Base-by-base conservation (phyloP, 805 yeast species). In the Teunomyces funiuensis region DNA sequence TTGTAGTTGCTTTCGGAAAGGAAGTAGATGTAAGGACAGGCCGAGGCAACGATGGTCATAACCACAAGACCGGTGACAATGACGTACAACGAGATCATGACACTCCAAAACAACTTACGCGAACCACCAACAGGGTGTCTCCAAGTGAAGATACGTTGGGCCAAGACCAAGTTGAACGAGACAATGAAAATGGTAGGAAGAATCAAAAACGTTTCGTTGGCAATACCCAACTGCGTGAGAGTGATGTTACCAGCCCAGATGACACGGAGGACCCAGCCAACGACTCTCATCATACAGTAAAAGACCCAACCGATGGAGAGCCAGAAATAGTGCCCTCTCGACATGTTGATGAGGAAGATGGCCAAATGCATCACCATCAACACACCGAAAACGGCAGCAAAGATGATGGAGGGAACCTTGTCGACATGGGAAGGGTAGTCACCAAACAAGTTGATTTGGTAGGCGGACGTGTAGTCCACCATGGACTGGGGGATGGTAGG, bases 131-230 rank as follows among this genome's bases (percentile, higher is more conserved):
- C 80, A 6, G 91, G 90, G 55, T 85, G 90, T 57, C 83, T 70
- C 86, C 88, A 83, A 5, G 88, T 82, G 61, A 83, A 82, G 16
- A 84, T 65, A 57, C 91, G 75, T 57, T 83, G 89, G 3, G 87
- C 87, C 39, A 85, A 62, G 16, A 83, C 74, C 58, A 83, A 68
- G 54, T 81, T 82, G 53, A 80, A 69, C 3, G 83, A 73, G 23
- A 79, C 77, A 33, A 84, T 55, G 19, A 79, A 55, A n/a, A 82
- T 76, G 13, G 80, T 72, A 3, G 88, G 80, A 7, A 81, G 63
- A 48, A 80, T 72, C 19, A 76, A 54, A 37, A 84, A 71, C 19
- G 82, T 79, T 33, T 73, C 76, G 2, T 80, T 70, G 2, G 83
- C 71, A 37, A 84, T 65, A 27, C 87, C 91, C 19, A 64, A 47